Percentiles rank a stretch among this genome's conserved stretches.
phyloP scores from a whole-genome alignment of 2,329 filamentous ascomycete genomes.

The Epichloe gansuensis region DNA sequence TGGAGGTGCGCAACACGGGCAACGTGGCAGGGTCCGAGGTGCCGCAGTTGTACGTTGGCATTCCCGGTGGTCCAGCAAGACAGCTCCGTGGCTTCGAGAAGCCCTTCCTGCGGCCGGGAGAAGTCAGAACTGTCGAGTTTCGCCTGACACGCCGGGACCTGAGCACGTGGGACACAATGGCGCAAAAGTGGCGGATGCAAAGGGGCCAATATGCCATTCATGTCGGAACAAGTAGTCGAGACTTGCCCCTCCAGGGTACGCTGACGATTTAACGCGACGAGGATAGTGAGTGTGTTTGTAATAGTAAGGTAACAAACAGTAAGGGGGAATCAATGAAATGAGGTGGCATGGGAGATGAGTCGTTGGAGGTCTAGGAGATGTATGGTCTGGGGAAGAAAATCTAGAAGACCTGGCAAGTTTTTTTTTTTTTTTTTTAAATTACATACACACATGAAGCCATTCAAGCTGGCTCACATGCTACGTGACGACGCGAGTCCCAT shows the following conservation, averaged over 20 bases:
- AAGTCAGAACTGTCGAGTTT: slow-evolving; percentile 34
- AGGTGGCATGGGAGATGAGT: too few species aligned
- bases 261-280: slow-evolving; percentile 19
- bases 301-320: neutral
- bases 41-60: slow-evolving; percentile 34
- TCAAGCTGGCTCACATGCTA: too few species aligned
- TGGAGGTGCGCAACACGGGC: slow-evolving; percentile 30
- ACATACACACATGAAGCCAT: too few species aligned
- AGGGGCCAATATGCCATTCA: slow-evolving; percentile 30
- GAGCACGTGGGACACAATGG: slow-evolving; percentile 50
- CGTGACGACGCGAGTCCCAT: too few species aligned
- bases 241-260: slow-evolving; percentile 27
- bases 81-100: slow-evolving; percentile 59
- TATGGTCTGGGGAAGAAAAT: too few species aligned
- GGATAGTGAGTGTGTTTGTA: neutral
- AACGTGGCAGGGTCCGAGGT: slow-evolving; percentile 30
- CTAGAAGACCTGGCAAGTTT: too few species aligned
- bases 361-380: too few species aligned
- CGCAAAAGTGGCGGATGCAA: slow-evolving; percentile 47
- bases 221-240: slow-evolving; percentile 35
- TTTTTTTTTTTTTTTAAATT: too few species aligned
- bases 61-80: slow-evolving; percentile 34
- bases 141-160: slow-evolving; percentile 48
- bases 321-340: too few species aligned
- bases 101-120: slow-evolving; percentile 32